Evolutionary conservation across 495 filamentous ascomycete species (phyloP), one percentile per base, ranked within the genome.

Genomic region (Tuber indicum): DNA sequence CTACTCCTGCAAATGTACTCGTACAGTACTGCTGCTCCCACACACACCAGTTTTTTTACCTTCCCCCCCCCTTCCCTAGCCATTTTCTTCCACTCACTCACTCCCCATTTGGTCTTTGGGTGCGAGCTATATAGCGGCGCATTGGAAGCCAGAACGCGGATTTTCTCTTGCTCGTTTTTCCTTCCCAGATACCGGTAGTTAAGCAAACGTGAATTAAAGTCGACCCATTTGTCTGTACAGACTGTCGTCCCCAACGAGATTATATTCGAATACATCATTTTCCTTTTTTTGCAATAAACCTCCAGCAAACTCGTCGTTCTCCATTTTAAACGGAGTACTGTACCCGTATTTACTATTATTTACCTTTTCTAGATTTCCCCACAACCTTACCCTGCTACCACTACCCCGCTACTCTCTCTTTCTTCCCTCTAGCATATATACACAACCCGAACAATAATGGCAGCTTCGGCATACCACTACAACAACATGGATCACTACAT

Each of bases 401-500:
- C 58, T 62, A 58, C 52, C 58, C 58, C 58, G 26, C 52, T 62
- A 26, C 10, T 4, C n/a, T 16, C 58, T 26, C 32, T 66, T 17
- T 79, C 75, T 49, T 45, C 66, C 74, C 44, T 75, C 79, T 39
- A 52, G 70, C 76, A 82, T 81, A 78, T 36, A 74, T 47, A 77
- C 74, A 76, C 76, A 49, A 71, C 47, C 52, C 71, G 58, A 66
- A 76, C 39, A 10, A 43, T 70, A 83, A 83, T 83, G 82, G 74
- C 39, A 41, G 39, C 82, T 77, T 75, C 82, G 62, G 75, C 74
- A 82, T 83, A 79, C 62, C 82, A 77, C 74, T 83, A 81, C 81
- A 76, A 81, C 81, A 76, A 82, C 46, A 83, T 83, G 82, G 82
- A 83, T 76, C 79, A 83, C 70, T 83, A 83, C 39, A 72, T 83